Evolutionary conservation across 2,329 filamentous ascomycete species (phyloP), one percentile per base, ranked within the genome.

Genomic region (Curvularia sp.): DNA sequence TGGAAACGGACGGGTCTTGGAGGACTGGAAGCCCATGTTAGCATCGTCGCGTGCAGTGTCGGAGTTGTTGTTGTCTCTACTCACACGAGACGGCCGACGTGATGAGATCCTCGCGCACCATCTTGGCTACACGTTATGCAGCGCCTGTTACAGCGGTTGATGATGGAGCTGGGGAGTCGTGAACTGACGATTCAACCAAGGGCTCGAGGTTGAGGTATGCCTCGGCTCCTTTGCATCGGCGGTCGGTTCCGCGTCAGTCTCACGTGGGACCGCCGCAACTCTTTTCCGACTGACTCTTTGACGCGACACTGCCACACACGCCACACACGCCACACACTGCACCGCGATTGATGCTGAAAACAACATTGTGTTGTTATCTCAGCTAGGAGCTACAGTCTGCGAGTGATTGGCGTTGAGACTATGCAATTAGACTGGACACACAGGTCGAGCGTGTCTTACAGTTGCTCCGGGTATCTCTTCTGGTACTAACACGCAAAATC

Each of bases 51-150:
- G 57, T 48, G 38, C 34, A 45, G 32, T 36, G 43, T 36, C 27
- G 38, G 45, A 47, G 19, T 47, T 47, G 46, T n/a, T n/a, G 23
- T 41, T 21, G 21, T 27, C 5, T 13, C 36, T 42, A 76, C 82
- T 63, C 80, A 85, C 83, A 85, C 43, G 81, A 82, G 63, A 85
- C 80, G 71, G 92, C 93, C 74, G 93, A 96, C 68, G 87, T 84
- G 72, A 97, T 87, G 65, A 97, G 83, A 77, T 98, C 94, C 87
- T 98, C 94, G 76, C 95, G 92, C 82, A 97, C 92, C 82, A 93
- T 89, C 83, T 88, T 94, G 79, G 63, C 65, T 68, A 57, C 53
- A 56, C 61, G 43, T 49, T 59, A 46, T 65, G 64, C 68, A 61
- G 60, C 49, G 50, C 58, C 41, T 49, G 53, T 36, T 55, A 45